Conservation (phyloP, 805 yeast species). For the Saccharomyces kudriavzevii region DNA sequence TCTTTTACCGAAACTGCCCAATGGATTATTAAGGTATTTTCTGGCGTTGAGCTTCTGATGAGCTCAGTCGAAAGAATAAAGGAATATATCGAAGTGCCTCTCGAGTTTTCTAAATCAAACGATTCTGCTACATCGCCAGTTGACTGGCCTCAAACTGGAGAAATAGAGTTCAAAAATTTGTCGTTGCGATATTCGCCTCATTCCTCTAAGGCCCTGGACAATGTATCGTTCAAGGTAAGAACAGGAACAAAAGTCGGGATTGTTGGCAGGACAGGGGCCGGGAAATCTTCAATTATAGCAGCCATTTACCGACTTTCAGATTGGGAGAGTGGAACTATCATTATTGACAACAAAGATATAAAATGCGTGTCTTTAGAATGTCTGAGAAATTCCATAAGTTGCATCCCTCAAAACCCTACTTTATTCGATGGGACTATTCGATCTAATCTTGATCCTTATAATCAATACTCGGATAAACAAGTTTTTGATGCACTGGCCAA, state of each 20-base stretch:
- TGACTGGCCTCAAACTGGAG: slow-evolving; percentile 76
- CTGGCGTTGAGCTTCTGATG: slow-evolving; percentile 84
- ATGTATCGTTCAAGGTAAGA: slow-evolving; percentile 66
- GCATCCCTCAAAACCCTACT: background rate
- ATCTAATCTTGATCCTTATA: background rate
- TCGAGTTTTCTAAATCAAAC: background rate
- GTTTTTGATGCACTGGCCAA: background rate
- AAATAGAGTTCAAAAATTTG: slow-evolving; percentile 56
- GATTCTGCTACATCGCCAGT: slow-evolving; percentile 69
- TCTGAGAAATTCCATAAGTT: background rate
- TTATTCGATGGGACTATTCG: background rate
- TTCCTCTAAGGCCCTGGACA: slow-evolving; percentile 77
- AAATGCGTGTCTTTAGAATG: background rate
- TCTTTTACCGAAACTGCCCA: slow-evolving; percentile 75
- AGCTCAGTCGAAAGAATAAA: slow-evolving; percentile 86
- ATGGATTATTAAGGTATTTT: slow-evolving; percentile 83
- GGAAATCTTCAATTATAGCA: slow-evolving; percentile 46
- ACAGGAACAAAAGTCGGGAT: slow-evolving; percentile 76
- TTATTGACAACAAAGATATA: slow-evolving; percentile 42
- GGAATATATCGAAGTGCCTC: slow-evolving; percentile 50
- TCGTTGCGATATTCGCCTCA: slow-evolving; percentile 77
- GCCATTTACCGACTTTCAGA: background rate
- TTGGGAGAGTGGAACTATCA: slow-evolving; percentile 44
- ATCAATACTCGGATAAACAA: background rate
- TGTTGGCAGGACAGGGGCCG: slow-evolving; percentile 96